phyloP scores from a whole-genome alignment of 2,329 filamentous ascomycete species.

The Taxawa tesnikishii region DNA sequence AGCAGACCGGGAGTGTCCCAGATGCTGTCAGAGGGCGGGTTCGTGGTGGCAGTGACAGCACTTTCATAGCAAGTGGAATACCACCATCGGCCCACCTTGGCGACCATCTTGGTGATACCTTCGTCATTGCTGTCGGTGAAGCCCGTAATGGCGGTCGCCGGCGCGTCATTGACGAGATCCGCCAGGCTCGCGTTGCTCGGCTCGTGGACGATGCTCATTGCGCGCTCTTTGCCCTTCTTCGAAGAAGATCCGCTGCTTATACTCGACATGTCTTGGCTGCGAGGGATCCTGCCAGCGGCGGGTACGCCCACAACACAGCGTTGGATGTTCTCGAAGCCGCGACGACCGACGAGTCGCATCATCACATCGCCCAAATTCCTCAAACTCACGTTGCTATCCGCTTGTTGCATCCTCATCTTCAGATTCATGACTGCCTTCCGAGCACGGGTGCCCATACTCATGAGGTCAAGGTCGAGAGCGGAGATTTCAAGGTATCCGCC shows the following conservation, averaged over 20 bases:
- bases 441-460: constrained; percentile 66
- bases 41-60: constrained; percentile 39
- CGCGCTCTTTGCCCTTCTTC: constrained; percentile 1
- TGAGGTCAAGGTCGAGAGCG: constrained; percentile 66
- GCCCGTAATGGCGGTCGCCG: constrained; percentile 27
- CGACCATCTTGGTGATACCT: constrained; percentile 83
- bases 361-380: constrained; percentile 42
- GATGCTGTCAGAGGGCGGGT: constrained; percentile 49
- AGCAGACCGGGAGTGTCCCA: constrained; percentile 68
- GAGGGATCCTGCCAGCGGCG: constrained; percentile 41
- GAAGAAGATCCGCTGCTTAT: neutral
- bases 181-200: constrained; percentile 11
- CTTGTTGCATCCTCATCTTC: constrained; percentile 56
- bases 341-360: constrained; percentile 52
- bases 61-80: constrained; percentile 89
- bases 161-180: constrained; percentile 30
- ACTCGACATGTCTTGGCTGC: constrained; percentile 16
- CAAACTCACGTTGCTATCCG: constrained; percentile 48
- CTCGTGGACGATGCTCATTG: constrained; percentile 4
- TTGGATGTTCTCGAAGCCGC: constrained; percentile 61
- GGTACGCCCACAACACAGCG: constrained; percentile 68
- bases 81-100: constrained; percentile 91
- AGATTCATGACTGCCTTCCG: constrained; percentile 56
- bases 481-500: constrained; percentile 70
- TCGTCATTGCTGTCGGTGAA: constrained; percentile 50